These are phyloP conservation scores for Eimeria acervulina DNA, from an alignment of 169 alveolate species.

Conservation along the genomic window DNA sequence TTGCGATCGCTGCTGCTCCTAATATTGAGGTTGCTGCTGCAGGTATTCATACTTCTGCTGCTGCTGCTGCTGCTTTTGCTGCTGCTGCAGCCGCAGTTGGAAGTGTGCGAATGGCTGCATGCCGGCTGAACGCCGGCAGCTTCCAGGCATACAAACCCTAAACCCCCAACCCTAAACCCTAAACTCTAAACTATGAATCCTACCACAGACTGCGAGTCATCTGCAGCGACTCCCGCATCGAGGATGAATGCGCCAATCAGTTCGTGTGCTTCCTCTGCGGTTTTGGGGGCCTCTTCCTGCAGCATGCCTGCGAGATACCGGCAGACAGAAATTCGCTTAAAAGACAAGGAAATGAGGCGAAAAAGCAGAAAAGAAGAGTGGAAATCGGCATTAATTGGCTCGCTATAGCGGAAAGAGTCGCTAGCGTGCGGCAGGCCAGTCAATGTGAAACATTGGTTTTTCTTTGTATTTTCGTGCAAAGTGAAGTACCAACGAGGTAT, in stretches of 20 bases:
- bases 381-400: no score
- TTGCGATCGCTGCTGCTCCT: not conserved
- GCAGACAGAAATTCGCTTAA: not conserved
- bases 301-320: slow-evolving; percentile 69
- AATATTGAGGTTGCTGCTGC: not conserved
- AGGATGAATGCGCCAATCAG: slow-evolving; percentile 75
- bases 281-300: slow-evolving; percentile 65
- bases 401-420: no score
- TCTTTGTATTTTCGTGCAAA: not conserved
- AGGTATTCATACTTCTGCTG: not conserved
- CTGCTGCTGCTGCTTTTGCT: not conserved
- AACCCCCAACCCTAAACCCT: not conserved
- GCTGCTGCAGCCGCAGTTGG: not conserved
- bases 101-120: not conserved
- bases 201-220: slow-evolving; percentile 45
- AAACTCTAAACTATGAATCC: not conserved
- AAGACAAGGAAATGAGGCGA: not conserved
- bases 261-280: slow-evolving; percentile 19
- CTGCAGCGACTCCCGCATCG: slow-evolving; percentile 65
- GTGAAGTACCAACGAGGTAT: slow-evolving; percentile 21
- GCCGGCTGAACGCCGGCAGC: no score
- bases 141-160: not conserved
- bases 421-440: no score
- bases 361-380: not conserved
- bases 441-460: no score